These are phyloP conservation scores for Nakaseomyces glabratus DNA, from an alignment of 1,139 yeast species.

Conservation along the genomic window DNA sequence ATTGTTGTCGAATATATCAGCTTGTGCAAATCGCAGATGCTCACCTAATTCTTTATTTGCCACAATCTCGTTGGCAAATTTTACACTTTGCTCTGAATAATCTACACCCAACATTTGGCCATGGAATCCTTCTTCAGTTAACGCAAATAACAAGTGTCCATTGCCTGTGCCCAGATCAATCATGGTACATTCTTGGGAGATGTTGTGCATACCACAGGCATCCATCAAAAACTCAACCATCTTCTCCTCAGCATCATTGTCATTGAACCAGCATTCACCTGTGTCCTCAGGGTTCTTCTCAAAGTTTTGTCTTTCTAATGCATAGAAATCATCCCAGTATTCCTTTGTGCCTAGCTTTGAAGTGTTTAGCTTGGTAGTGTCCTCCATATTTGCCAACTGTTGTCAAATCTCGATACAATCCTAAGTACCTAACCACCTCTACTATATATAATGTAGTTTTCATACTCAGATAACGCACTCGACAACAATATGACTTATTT, in stretches of 20 bases:
- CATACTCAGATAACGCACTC: too few relatives aligned
- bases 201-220: slow-evolving; percentile 31
- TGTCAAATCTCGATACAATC: too few relatives aligned
- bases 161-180: slow-evolving; percentile 93
- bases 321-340: slow-evolving; percentile 87
- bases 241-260: slow-evolving; percentile 78
- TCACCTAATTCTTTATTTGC: slow-evolving; percentile 32
- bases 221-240: slow-evolving; percentile 59
- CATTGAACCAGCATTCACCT: slow-evolving; percentile 96
- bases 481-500: too few relatives aligned
- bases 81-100: slow-evolving; percentile 70
- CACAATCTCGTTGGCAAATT: slow-evolving; percentile 58
- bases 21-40: slow-evolving; percentile 36
- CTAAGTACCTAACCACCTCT: too few relatives aligned
- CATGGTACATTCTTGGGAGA: slow-evolving; percentile 34
- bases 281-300: slow-evolving; percentile 66
- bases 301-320: slow-evolving; percentile 62
- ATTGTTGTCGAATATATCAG: slow-evolving; percentile 36
- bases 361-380: slow-evolving; percentile 47
- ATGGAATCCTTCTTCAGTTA: slow-evolving; percentile 50
- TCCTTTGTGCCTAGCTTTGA: slow-evolving; percentile 73
- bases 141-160: slow-evolving; percentile 73
- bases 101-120: slow-evolving; percentile 65
- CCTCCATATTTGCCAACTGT: slow-evolving; percentile 35
- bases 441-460: too few relatives aligned